Conservation (phyloP, 176 grass and related monocot genomes). For the Ensete ventricosum region DNA sequence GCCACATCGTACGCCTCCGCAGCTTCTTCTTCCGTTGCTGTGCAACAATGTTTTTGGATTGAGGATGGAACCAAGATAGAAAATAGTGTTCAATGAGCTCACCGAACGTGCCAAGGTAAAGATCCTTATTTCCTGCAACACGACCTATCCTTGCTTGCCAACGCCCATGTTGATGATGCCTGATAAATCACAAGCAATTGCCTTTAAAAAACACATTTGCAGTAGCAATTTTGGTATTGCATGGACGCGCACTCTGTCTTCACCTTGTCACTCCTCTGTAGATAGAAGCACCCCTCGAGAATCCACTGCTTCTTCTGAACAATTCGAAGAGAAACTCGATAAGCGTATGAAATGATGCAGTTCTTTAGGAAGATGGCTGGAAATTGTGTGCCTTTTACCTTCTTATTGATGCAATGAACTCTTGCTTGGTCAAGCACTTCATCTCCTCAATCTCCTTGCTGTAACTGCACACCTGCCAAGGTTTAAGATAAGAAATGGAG, state of each 20-base stretch:
- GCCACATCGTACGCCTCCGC: conserved; percentile 93
- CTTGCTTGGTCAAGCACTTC: conserved; percentile 65
- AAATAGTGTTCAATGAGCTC: not conserved
- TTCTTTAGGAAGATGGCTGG: not conserved
- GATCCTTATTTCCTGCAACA: conserved; percentile 93
- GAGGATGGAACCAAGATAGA: too few species aligned
- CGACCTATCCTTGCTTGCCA: conserved; percentile 98
- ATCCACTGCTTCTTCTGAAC: conserved; percentile 82
- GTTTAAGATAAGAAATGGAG: too few species aligned
- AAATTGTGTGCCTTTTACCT: conserved; percentile 24
- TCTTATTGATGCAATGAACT: conserved; percentile 74
- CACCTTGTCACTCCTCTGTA: conserved; percentile 73
- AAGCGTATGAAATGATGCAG: conserved; percentile 13
- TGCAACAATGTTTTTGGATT: not conserved
- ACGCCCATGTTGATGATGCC: conserved; percentile 89
- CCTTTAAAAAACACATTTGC: too few species aligned
- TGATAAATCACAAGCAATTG: conserved; percentile 18
- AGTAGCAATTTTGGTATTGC: too few species aligned
- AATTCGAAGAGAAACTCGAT: not conserved
- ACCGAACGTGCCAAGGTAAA: conserved; percentile 94
- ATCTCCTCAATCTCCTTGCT: conserved; percentile 68
- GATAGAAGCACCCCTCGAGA: conserved; percentile 84
- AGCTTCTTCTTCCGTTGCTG: conserved; percentile 85
- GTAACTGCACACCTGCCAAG: conserved; percentile 49
- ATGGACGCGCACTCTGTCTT: too few species aligned